Evolutionary conservation across 2,329 filamentous ascomycete genomes (phyloP).

Genomic region (Clarireedia homoeocarpa): DNA sequence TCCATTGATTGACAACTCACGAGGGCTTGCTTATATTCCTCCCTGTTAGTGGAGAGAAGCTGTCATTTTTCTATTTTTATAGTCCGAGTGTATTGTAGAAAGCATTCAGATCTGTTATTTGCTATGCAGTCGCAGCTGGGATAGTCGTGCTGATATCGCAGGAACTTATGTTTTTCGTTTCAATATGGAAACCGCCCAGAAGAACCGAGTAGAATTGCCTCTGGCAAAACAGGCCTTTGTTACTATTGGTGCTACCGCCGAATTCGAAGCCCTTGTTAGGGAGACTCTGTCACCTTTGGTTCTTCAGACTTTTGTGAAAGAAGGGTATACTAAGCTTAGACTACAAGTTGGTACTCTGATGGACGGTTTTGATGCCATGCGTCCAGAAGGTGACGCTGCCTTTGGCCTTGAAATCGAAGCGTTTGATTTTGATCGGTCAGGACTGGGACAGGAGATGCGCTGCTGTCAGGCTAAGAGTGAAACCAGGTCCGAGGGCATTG

Average conservation of each 20-base stretch:
- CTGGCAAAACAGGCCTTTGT: conserved; percentile 55
- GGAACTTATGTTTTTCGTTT: too few species aligned
- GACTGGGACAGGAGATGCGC: conserved; percentile 40
- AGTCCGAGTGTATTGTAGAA: too few species aligned
- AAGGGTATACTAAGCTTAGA: conserved; percentile 62
- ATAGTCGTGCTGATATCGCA: too few species aligned
- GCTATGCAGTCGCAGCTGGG: too few species aligned
- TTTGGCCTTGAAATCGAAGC: conserved; percentile 45
- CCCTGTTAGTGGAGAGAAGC: too few species aligned
- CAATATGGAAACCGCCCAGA: neutral
- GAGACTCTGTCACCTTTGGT: conserved; percentile 57
- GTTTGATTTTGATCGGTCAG: conserved; percentile 57
- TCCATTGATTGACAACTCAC: too few species aligned
- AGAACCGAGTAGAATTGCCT: neutral
- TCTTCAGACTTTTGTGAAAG: conserved; percentile 47
- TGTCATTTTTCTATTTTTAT: too few species aligned
- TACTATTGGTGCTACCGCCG: conserved; percentile 85
- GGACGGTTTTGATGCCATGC: conserved; percentile 39
- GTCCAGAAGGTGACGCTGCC: conserved; percentile 8
- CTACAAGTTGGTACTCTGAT: conserved; percentile 76
- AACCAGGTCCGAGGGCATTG: conserved; percentile 51
- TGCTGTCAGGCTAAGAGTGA: conserved; percentile 38
- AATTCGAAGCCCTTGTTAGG: conserved; percentile 65
- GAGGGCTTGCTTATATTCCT: too few species aligned
- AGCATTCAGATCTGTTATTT: too few species aligned